Evolutionary conservation across 2,329 filamentous ascomycete genomes (phyloP).

Genomic region (Clarireedia sp.): DNA sequence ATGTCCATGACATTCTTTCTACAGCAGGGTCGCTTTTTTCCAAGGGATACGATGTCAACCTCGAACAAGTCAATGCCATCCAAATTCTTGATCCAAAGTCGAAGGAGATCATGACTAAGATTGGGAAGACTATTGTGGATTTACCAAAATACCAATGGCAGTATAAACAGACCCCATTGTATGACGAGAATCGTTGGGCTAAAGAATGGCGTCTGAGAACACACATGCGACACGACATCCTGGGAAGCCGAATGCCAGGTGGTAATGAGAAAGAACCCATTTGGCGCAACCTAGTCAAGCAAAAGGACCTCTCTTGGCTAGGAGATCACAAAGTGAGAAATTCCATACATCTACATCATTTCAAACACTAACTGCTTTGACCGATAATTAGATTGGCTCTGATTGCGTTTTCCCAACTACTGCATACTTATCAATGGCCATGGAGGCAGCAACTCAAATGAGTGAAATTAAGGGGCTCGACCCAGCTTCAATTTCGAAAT

Average conservation of each 20-base stretch:
- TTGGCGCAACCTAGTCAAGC: conserved; percentile 25
- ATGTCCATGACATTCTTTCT: conserved; percentile 5
- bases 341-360: no score
- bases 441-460: background rate
- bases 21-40: conserved; percentile 8
- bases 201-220: conserved; percentile 34
- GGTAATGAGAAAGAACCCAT: conserved; percentile 5
- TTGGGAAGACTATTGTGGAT: conserved; percentile 8
- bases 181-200: conserved; percentile 43
- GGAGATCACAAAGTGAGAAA: conserved; percentile 28
- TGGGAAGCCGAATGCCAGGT: conserved; percentile 28
- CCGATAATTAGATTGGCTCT: background rate
- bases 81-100: background rate
- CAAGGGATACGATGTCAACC: conserved; percentile 3
- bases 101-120: background rate
- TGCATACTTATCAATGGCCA: background rate
- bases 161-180: conserved; percentile 39
- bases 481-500: background rate
- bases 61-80: background rate
- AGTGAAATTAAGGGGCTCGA: background rate
- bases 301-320: conserved; percentile 35
- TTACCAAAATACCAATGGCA: conserved; percentile 43
- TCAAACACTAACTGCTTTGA: no score
- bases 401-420: background rate
- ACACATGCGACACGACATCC: conserved; percentile 32